Evolutionary conservation across 768 basidiomycete species (phyloP).

Genomic region (Tricholoma sp.): DNA sequence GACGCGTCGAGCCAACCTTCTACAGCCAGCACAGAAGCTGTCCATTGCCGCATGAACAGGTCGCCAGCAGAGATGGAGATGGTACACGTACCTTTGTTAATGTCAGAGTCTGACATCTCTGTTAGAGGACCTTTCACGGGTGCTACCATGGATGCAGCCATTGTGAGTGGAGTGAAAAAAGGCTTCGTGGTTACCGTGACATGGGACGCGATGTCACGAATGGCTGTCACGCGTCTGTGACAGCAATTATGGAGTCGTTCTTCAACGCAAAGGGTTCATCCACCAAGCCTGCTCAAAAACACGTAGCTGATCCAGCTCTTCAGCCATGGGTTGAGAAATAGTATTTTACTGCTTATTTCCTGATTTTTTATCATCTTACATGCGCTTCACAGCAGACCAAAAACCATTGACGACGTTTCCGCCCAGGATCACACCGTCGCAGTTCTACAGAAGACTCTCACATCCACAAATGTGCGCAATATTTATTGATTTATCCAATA

Average conservation of each 20-base stretch:
- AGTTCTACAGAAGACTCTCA: slow-evolving; percentile 86
- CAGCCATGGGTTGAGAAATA: slow-evolving; percentile 99
- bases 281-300: slow-evolving; percentile 36
- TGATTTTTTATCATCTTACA: neutral
- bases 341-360: slow-evolving; percentile 32
- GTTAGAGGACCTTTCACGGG: slow-evolving; percentile 22
- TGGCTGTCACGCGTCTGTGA: slow-evolving; percentile 48
- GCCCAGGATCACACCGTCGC: slow-evolving; percentile 96
- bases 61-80: neutral
- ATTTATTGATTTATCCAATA: neutral
- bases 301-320: slow-evolving; percentile 46
- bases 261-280: slow-evolving; percentile 46
- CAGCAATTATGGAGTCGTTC: slow-evolving; percentile 39
- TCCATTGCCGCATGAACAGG: neutral
- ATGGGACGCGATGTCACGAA: slow-evolving; percentile 28
- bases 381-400: slow-evolving; percentile 66
- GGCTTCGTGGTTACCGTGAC: slow-evolving; percentile 16
- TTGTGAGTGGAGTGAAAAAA: slow-evolving; percentile 14
- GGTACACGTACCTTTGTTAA: slow-evolving; percentile 26
- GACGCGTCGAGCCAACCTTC: slow-evolving; percentile 29
- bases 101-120: slow-evolving; percentile 32
- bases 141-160: neutral
- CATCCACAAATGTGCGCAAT: slow-evolving; percentile 76
- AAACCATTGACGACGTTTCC: slow-evolving; percentile 96
- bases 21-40: neutral